A percentile compares a stretch with the other conserved stretches of the same genome.
Evolutionary conservation across 768 basidiomycete species (phyloP).

Genomic region (Macrolepiota albuminosa): DNA sequence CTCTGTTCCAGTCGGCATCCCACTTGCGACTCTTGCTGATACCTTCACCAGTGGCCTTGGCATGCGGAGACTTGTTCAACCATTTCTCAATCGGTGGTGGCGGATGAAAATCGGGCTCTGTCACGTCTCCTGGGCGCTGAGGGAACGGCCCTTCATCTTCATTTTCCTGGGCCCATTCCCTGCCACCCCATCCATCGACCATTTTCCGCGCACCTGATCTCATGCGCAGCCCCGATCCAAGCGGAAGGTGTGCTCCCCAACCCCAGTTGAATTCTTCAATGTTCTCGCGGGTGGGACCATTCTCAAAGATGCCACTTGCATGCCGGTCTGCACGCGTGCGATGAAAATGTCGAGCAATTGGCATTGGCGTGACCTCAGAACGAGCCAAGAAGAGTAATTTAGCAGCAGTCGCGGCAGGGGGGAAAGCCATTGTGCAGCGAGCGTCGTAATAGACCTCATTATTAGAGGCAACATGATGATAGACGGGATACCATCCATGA

Average conservation of each 20-base stretch:
- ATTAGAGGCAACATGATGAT: conserved; percentile 21
- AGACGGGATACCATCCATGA: conserved; percentile 46
- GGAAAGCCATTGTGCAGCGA: conserved; percentile 25
- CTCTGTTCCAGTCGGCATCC: conserved; percentile 52
- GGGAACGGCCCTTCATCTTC: conserved; percentile 1
- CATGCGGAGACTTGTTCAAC: conserved; percentile 18
- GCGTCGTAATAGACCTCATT: conserved; percentile 27
- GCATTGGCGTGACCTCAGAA: conserved; percentile 43
- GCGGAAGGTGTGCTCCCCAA: conserved; percentile 26
- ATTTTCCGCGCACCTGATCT: not conserved
- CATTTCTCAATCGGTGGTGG: conserved; percentile 6
- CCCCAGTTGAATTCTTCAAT: conserved; percentile 50
- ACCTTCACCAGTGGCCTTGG: not conserved
- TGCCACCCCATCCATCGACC: conserved; percentile 3
- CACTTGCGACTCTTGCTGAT: conserved; percentile 29
- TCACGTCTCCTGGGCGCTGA: not conserved
- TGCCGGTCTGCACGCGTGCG: conserved; percentile 22
- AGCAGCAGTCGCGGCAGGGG: conserved; percentile 53
- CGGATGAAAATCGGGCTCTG: not conserved
- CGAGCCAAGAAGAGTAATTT: conserved; percentile 60
- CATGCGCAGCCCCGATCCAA: conserved; percentile 5
- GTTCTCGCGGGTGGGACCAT: conserved; percentile 53
- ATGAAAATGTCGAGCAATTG: conserved; percentile 34
- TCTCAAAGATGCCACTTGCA: conserved; percentile 16
- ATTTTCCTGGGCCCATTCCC: not conserved